Percentiles rank a stretch among this genome's conserved stretches.
These are phyloP conservation scores for Trichoderma sp. DNA, from an alignment of 2,329 filamentous ascomycete genomes.

Conservation along the genomic window DNA sequence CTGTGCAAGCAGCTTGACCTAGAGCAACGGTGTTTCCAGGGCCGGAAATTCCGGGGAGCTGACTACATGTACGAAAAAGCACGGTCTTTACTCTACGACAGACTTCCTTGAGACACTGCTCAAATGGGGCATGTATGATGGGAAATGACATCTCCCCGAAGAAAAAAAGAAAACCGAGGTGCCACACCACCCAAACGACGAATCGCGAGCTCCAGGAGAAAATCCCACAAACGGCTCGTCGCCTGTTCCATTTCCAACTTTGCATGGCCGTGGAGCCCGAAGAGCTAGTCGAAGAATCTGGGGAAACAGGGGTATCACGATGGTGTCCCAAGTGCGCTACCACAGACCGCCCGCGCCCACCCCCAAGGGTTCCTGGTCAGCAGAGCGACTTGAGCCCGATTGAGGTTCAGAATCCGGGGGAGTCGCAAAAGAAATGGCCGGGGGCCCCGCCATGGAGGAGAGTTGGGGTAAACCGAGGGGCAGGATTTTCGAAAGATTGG, in stretches of 20 bases:
- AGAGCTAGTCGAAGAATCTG: conserved; percentile 29
- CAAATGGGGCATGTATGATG: neutral
- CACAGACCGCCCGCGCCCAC: conserved; percentile 24
- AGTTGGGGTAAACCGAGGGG: conserved; percentile 21
- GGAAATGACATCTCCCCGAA: neutral
- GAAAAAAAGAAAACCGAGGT: neutral
- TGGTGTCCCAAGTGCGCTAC: conserved; percentile 30
- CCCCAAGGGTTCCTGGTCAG: conserved; percentile 28
- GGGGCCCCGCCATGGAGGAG: conserved; percentile 3
- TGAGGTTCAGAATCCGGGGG: conserved; percentile 19
- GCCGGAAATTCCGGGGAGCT: neutral
- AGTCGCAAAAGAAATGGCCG: conserved; percentile 7
- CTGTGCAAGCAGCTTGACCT: neutral
- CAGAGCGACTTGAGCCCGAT: conserved; percentile 28
- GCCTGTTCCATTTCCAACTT: neutral
- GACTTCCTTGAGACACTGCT: neutral
- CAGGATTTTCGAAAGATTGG: conserved; percentile 1
- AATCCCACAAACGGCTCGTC: neutral
- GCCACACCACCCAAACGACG: neutral
- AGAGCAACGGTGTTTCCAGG: neutral
- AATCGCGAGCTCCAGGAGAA: neutral
- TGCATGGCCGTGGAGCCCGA: conserved; percentile 5
- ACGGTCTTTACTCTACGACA: neutral
- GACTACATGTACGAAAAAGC: neutral
- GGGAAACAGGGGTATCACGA: conserved; percentile 34